Conservation (phyloP, 495 filamentous ascomycete species). For the Penicillium odoratum region DNA sequence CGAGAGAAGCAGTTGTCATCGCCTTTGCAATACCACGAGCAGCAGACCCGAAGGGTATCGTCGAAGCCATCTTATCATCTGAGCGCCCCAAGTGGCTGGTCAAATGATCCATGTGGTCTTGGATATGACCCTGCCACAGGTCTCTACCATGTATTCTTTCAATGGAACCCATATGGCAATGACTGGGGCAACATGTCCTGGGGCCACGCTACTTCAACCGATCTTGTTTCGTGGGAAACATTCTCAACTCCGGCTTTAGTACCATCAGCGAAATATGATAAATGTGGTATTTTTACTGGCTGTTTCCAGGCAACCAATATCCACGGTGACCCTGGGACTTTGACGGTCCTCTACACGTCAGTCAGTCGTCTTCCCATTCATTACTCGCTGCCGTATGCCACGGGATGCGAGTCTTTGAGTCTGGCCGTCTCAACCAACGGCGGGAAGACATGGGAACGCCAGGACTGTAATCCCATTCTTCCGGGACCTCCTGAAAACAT, state of each 20-base stretch:
- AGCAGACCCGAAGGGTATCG: background rate
- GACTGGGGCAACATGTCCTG: slow-evolving; percentile 50
- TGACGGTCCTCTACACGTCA: slow-evolving; percentile 53
- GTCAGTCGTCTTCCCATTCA: slow-evolving; percentile 52
- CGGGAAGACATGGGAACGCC: slow-evolving; percentile 50
- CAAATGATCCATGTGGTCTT: slow-evolving; percentile 58
- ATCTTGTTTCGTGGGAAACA: slow-evolving; percentile 46
- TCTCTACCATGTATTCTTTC: slow-evolving; percentile 44
- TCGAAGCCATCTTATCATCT: slow-evolving; percentile 51
- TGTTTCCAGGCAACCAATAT: slow-evolving; percentile 46
- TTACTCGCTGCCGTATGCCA: slow-evolving; percentile 46
- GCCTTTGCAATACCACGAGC: background rate
- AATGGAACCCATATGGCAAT: slow-evolving; percentile 48
- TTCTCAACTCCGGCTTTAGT: slow-evolving; percentile 33
- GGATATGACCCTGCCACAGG: slow-evolving; percentile 52
- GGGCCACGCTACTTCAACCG: slow-evolving; percentile 42
- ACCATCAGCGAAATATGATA: slow-evolving; percentile 46
- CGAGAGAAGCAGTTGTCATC: slow-evolving; percentile 2
- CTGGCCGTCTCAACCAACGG: slow-evolving; percentile 50
- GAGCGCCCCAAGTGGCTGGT: slow-evolving; percentile 51
- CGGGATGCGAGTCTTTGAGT: slow-evolving; percentile 51
- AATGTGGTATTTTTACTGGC: slow-evolving; percentile 54
- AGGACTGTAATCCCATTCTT: slow-evolving; percentile 52
- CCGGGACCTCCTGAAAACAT: slow-evolving; percentile 40
- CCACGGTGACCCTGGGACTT: slow-evolving; percentile 39